These are phyloP conservation scores for Diplosphaera chodatii DNA, from an alignment of 139 green algal species.

Conservation along the genomic window DNA sequence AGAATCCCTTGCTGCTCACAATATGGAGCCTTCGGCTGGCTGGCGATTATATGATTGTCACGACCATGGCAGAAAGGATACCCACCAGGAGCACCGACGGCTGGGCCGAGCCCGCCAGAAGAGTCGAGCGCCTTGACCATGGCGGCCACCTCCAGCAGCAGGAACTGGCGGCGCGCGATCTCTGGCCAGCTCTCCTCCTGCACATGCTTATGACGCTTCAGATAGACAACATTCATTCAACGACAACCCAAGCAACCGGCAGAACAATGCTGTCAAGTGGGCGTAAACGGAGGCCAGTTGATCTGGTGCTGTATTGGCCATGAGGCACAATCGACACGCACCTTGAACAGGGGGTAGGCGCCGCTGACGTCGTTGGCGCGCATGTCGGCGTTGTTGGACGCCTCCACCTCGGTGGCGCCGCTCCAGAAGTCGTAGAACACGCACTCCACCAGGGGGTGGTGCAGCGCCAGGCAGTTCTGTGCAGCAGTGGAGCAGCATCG, in stretches of 20 bases:
- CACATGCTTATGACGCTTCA: not conserved
- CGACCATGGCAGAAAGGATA: too few species aligned
- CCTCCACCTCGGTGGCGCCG: not conserved
- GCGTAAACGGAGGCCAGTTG: too few species aligned
- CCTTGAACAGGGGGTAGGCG: constrained; percentile 7
- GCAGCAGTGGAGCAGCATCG: too few species aligned
- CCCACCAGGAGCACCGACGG: not conserved
- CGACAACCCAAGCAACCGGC: too few species aligned
- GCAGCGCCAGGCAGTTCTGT: constrained; percentile 6
- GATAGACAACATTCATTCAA: too few species aligned
- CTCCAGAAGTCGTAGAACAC: constrained; percentile 38
- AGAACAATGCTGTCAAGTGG: too few species aligned
- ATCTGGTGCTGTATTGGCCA: too few species aligned
- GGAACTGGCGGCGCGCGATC: constrained; percentile 36
- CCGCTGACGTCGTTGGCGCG: constrained; percentile 14
- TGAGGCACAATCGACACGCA: too few species aligned
- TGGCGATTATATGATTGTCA: too few species aligned
- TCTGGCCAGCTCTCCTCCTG: constrained; percentile 55
- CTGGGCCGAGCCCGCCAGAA: constrained; percentile 12
- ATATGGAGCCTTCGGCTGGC: too few species aligned
- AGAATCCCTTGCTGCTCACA: too few species aligned
- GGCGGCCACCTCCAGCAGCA: constrained; percentile 29
- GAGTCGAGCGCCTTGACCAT: constrained; percentile 17
- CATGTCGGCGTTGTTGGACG: constrained; percentile 20
- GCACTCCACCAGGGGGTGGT: constrained; percentile 34